Percentiles rank a stretch among this genome's conserved stretches.
These are phyloP conservation scores for Crithidia fasciculata DNA, from an alignment of 208 protist genomes.

Conservation along the genomic window DNA sequence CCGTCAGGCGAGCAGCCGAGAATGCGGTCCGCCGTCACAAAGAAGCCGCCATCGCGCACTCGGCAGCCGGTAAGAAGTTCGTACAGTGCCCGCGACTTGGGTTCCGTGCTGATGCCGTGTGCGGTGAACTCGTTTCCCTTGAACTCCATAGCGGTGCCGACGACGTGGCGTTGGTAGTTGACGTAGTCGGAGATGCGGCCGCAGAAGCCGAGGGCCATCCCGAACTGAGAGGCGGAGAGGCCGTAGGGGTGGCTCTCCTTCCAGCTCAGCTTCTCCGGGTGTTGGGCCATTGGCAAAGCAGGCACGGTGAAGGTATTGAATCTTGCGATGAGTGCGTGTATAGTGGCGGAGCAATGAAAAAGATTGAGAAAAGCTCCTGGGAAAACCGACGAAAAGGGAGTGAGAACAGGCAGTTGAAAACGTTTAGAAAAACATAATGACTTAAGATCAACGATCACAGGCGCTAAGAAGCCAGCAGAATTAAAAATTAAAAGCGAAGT, in stretches of 20 bases:
- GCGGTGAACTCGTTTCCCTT: constrained; percentile 75
- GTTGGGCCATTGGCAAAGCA: constrained; percentile 64
- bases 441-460: too few species aligned
- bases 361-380: background rate
- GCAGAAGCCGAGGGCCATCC: constrained; percentile 81
- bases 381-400: background rate
- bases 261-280: constrained; percentile 71
- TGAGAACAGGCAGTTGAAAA: background rate
- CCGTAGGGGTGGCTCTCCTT: constrained; percentile 56
- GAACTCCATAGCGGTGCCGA: constrained; percentile 84
- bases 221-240: constrained; percentile 88
- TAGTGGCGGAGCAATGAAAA: background rate
- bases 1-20: constrained; percentile 90
- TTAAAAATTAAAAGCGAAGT: too few species aligned
- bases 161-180: constrained; percentile 72
- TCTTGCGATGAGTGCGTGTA: too few species aligned
- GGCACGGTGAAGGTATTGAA: constrained; percentile 16
- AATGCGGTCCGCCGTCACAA: constrained; percentile 55
- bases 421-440: too few species aligned
- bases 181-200: constrained; percentile 85
- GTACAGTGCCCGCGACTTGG: constrained; percentile 83
- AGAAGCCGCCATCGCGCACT: constrained; percentile 87
- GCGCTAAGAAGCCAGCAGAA: too few species aligned
- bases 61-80: constrained; percentile 74
- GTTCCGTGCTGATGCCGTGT: constrained; percentile 85